These are phyloP conservation scores for Cunninghamia lanceolata DNA, from an alignment of 75 land plant species.

Conservation along the genomic window DNA sequence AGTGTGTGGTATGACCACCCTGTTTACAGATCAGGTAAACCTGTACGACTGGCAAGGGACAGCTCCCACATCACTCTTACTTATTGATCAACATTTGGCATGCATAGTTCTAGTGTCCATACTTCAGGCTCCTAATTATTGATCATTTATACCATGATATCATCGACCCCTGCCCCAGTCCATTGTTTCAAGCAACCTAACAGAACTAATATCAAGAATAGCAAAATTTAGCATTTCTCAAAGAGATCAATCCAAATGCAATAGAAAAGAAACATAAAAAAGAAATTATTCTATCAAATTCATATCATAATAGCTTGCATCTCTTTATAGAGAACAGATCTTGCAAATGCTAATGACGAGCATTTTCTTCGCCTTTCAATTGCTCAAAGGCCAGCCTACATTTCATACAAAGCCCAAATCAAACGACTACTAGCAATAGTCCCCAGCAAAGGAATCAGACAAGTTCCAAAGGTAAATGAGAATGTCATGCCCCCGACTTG, in stretches of 20 bases:
- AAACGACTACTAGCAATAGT: not conserved
- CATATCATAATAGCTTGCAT: not conserved
- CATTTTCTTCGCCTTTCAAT: not conserved
- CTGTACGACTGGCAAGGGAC: not conserved
- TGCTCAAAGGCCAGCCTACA: not conserved
- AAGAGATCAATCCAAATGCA: not conserved
- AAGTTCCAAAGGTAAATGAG: not conserved
- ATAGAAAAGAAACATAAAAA: not conserved
- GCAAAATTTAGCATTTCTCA: not conserved
- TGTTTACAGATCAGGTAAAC: too few species aligned
- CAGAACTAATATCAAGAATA: not conserved
- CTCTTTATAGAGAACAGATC: not conserved
- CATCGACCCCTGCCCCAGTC: not conserved
- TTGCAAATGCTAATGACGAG: not conserved
- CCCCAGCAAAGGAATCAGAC: not conserved
- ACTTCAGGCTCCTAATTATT: not conserved
- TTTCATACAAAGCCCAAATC: not conserved
- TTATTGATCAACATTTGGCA: not conserved
- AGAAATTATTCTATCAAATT: not conserved
- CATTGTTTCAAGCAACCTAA: not conserved
- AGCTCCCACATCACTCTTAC: not conserved
- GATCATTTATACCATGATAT: not conserved
- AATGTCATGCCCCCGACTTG: too few species aligned
- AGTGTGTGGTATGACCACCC: too few species aligned
- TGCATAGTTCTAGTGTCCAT: not conserved